Evolutionary conservation across 805 yeast species (phyloP), one percentile per base, ranked within the genome.

Genomic region (Zygosaccharomyces gambellarensis): DNA sequence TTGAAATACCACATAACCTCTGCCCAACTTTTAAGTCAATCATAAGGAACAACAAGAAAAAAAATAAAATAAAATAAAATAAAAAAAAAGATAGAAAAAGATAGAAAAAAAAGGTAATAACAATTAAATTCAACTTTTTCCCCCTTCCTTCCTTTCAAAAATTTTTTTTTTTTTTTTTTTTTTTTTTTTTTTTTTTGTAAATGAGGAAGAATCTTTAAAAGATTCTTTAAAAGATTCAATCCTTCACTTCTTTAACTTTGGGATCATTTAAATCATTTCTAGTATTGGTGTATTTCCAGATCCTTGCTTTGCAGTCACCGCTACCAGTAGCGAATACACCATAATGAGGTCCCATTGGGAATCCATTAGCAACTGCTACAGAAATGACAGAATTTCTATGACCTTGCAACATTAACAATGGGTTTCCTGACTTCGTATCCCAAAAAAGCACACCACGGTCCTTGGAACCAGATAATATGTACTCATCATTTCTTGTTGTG

Each of bases 371-470:
- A 21, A 94, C 96, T 43, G 96, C 89, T 36, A 92, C 98, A 48
- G 92, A 83, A 59, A 92, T 92, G 43, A 94, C 98, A 8, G 96
- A 87, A 74, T 92, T 92, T 67, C 94, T 83, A 70, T 92, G 98
- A 31, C 98, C 98, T 73, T 90, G 97, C 61, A 94, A 78, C 96
- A 90, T 89, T 64, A 92, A 77, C 69, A 89, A 81, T 47, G 96
- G 95, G 69, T 88, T 90, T 54, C 97, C 97, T 11, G 90, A 81
- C 41, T 77, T 74, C 60, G 90, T 90, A 67, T 92, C 97, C 99
- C 99, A 92, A 74, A 92, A 86, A 54, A 90, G 86, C 48, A 92
- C 97, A 47, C 97, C 97, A 62, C 97, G 84, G 74, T 92, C 99
- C 70, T 92, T 92, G 29, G 97, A 89, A 47, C 98, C 98, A 0